Evolutionary conservation across 495 filamentous ascomycete genomes (phyloP), one percentile per base, ranked within the genome.

Genomic region (Xylaria acuta): DNA sequence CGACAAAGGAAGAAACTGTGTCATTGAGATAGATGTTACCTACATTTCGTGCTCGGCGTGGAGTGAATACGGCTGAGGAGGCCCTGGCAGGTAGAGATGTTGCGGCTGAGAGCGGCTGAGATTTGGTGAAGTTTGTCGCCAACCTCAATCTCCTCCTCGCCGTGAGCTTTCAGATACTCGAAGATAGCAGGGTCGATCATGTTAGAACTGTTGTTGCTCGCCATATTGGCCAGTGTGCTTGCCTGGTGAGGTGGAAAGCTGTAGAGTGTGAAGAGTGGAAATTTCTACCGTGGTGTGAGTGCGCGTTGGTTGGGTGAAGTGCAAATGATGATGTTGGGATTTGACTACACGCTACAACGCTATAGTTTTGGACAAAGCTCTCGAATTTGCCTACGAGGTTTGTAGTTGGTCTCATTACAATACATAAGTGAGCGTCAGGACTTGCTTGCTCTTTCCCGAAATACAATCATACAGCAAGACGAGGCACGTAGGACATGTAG

Each of bases 31-130:
- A 36, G 25, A 22, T 76, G 65, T n/a, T 63, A 85, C 90, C 77
- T 84, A 97, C 95, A 84, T 67, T 97, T 87, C 38, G 90, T 85
- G 45, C 90, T 86, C 34, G 94, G 91, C 0, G 94, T 97, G 5
- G 94, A 96, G 80, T 99, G 96, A 43, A 94, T 92, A 75, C 92
- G 82, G n/a, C 95, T 94, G 58, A 98, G 88, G 59, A 92, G 87
- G 70, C 95, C 93, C 78, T 92, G 90, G 9, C 92, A 91, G 69
- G 86, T 88, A 72, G 93, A 87, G 32, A 86, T 88, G 81, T 82
- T 71, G 66, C 82, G 82, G 65, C 95, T 93, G 16, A 98, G 88
- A 30, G 86, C 87, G 76, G 94, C 91, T 64, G 95, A 85, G 71
- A 97, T 91, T 32, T 94, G 91, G 64, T 91, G 88, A 38, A 99